Conservation (phyloP, 2,329 filamentous ascomycete genomes). For the Thyridium curvatum region DNA sequence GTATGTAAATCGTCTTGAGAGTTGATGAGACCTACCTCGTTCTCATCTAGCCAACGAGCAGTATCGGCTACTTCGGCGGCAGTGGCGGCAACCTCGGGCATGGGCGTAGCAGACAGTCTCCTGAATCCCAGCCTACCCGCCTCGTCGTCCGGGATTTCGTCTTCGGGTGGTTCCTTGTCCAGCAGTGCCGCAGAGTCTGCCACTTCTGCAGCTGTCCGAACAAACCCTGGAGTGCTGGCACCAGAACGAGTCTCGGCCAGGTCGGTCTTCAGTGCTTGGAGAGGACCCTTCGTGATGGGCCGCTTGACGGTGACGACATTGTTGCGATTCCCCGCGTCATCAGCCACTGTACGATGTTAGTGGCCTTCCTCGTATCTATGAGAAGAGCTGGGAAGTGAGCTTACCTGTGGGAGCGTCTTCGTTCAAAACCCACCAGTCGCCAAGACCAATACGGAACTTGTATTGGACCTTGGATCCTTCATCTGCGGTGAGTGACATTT, state of each 20-base stretch:
- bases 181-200: slow-evolving; percentile 24
- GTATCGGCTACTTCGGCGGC: slow-evolving; percentile 38
- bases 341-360: slow-evolving; percentile 24
- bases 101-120: slow-evolving; percentile 29
- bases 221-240: slow-evolving; percentile 17
- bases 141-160: slow-evolving; percentile 22
- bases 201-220: slow-evolving; percentile 23
- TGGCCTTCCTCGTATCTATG: too few species aligned
- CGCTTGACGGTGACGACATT: slow-evolving; percentile 32
- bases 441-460: slow-evolving; percentile 63
- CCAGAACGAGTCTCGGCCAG: slow-evolving; percentile 10
- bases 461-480: slow-evolving; percentile 61
- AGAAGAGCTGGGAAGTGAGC: slow-evolving; percentile 9
- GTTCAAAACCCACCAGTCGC: slow-evolving; percentile 66
- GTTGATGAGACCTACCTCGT: slow-evolving; percentile 9
- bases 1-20: too few species aligned
- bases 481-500: slow-evolving; percentile 46
- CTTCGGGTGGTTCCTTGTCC: slow-evolving; percentile 22
- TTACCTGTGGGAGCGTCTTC: slow-evolving; percentile 54
- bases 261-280: slow-evolving; percentile 3
- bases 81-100: slow-evolving; percentile 31
- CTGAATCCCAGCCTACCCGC: slow-evolving; percentile 23
- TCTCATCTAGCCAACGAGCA: slow-evolving; percentile 28
- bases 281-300: background rate
- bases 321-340: slow-evolving; percentile 41